These are phyloP conservation scores for Oryza officinalis DNA, from an alignment of 176 grass and related monocot species.

Conservation along the genomic window DNA sequence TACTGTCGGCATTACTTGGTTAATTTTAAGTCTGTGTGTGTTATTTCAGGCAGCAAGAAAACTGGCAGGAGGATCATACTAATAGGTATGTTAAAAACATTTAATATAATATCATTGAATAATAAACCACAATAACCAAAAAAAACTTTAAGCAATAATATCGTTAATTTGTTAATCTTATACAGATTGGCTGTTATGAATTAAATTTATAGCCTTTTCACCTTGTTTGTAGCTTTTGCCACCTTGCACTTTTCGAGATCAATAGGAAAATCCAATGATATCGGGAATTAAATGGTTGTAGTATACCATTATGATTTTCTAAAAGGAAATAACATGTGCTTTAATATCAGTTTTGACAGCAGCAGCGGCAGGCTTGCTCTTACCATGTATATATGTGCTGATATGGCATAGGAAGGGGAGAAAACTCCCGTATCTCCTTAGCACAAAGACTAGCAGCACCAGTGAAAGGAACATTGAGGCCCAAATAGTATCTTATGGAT, in stretches of 20 bases:
- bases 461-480: constrained; percentile 23
- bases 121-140: neutral
- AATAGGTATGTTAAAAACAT: constrained; percentile 13
- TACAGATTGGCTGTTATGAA: no score
- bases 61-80: neutral
- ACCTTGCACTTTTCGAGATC: no score
- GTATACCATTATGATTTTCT: neutral
- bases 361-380: constrained; percentile 4
- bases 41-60: neutral
- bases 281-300: neutral
- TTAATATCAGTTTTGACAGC: constrained; percentile 11
- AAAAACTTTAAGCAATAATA: no score
- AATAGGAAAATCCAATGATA: neutral
- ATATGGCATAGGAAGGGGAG: neutral
- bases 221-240: no score
- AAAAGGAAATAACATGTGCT: neutral
- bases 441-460: neutral
- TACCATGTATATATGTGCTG: constrained; percentile 28
- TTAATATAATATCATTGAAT: neutral
- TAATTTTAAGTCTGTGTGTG: neutral
- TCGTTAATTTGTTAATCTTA: no score
- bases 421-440: neutral
- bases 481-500: constrained; percentile 29
- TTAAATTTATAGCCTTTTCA: no score
- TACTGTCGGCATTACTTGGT: neutral